These are phyloP conservation scores for Kodamaea fungicola DNA, from an alignment of 1,139 yeast genomes.

Conservation along the genomic window DNA sequence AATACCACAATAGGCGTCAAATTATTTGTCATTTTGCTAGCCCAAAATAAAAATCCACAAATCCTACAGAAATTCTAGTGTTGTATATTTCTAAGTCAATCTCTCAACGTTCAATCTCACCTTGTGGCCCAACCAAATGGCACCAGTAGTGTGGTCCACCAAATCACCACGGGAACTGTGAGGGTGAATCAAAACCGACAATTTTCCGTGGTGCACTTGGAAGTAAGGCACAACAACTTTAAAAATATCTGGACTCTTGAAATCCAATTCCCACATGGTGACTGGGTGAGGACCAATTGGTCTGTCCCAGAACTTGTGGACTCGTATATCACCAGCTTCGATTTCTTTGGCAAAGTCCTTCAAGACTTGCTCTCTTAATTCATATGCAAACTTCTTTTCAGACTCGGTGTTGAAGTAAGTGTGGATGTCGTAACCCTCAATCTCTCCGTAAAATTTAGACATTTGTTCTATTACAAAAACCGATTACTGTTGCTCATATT, in stretches of 20 bases:
- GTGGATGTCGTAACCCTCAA: slow-evolving; percentile 50
- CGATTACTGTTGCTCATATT: neutral
- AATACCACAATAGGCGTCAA: too few species aligned
- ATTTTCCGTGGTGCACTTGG: slow-evolving; percentile 49
- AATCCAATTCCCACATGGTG: slow-evolving; percentile 43
- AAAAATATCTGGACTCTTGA: slow-evolving; percentile 29
- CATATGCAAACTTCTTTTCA: slow-evolving; percentile 34
- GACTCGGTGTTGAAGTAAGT: slow-evolving; percentile 43
- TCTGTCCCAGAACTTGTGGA: slow-evolving; percentile 45
- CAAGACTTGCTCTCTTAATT: slow-evolving; percentile 38
- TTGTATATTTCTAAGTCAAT: too few species aligned
- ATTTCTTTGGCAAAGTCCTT: slow-evolving; percentile 46
- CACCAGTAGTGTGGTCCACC: slow-evolving; percentile 49
- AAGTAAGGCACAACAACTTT: slow-evolving; percentile 26
- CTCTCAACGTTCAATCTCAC: slow-evolving; percentile 12
- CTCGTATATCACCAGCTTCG: slow-evolving; percentile 38
- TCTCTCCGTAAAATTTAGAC: slow-evolving; percentile 27
- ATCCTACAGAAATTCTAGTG: too few species aligned
- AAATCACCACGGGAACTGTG: slow-evolving; percentile 38
- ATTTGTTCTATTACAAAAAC: slow-evolving; percentile 1
- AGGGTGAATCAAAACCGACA: slow-evolving; percentile 56
- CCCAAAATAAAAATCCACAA: too few species aligned
- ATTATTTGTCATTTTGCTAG: too few species aligned
- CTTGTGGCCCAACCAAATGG: slow-evolving; percentile 53
- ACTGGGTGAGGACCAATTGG: slow-evolving; percentile 60